Percentiles rank a stretch among this genome's conserved stretches.
Conservation (phyloP, 2,329 filamentous ascomycete species). For the Phialophora chinensis region DNA sequence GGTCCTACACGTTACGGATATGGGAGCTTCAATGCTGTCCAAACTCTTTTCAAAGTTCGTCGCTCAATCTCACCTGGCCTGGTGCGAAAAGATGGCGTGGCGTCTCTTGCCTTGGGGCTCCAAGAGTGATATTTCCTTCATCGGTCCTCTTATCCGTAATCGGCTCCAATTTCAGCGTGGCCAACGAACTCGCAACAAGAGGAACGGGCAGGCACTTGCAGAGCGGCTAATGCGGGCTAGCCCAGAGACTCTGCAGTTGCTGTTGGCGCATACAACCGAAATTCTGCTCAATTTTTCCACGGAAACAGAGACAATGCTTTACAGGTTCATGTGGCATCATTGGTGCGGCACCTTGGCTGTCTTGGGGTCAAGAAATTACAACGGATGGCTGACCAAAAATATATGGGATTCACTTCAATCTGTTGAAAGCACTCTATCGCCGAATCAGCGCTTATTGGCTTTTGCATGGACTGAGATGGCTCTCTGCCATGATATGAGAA, state of each 20-base stretch:
- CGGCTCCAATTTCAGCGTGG: conserved; percentile 9
- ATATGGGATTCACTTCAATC: conserved; percentile 15
- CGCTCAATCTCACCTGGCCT: not conserved
- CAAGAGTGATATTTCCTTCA: conserved; percentile 11
- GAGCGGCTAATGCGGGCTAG: conserved; percentile 6
- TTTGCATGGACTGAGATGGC: conserved; percentile 29
- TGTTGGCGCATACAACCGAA: conserved; percentile 21
- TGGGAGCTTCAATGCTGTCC: conserved; percentile 25
- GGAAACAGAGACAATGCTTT: conserved; percentile 10
- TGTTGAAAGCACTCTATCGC: conserved; percentile 1
- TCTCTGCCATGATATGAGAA: conserved; percentile 15
- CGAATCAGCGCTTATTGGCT: conserved; percentile 20
- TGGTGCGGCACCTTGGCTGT: conserved; percentile 24
- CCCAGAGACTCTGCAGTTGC: conserved; percentile 7
- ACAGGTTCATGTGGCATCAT: conserved; percentile 26
- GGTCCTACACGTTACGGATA: conserved; percentile 20
- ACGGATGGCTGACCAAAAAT: conserved; percentile 7
- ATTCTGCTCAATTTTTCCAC: conserved; percentile 7
- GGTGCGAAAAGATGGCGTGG: conserved; percentile 16
- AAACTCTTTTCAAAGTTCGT: conserved; percentile 21
- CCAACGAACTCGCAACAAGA: conserved; percentile 1
- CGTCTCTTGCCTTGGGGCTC: conserved; percentile 23
- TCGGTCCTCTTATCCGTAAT: conserved; percentile 18
- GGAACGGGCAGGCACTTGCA: conserved; percentile 16
- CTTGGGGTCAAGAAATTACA: conserved; percentile 12